Evolutionary conservation across 768 basidiomycete genomes (phyloP), one percentile per base, ranked within the genome.

Genomic region (Cytidiella melzeri): DNA sequence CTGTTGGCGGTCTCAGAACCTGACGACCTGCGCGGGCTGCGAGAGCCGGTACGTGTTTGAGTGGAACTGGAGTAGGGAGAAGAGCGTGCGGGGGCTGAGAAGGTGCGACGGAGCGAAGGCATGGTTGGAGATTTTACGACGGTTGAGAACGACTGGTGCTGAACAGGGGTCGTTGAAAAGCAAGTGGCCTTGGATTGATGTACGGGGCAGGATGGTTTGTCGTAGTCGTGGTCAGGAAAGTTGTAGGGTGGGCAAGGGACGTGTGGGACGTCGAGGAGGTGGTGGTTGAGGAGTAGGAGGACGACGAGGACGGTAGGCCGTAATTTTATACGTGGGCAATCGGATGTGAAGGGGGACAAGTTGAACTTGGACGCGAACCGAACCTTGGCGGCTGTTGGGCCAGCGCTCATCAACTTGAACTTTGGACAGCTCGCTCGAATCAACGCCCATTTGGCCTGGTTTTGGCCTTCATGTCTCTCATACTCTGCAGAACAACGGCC

Each of bases 101-200:
- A 66, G 43, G 84, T 79, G 60, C 87, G 84, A 69, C 87, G 87
- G 58, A 90, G 83, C 69, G 86, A 88, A 60, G 87, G 88, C 84
- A 75, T 75, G 63, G 71, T 74, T 34, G 9, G 30, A 7, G 30
- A n/a, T n/a, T n/a, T n/a, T n/a, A n/a, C n/a, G n/a, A n/a, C n/a
- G n/a, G n/a, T n/a, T n/a, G n/a, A n/a, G n/a, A n/a, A n/a, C n/a
- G n/a, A n/a, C n/a, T n/a, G n/a, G n/a, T 75, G 73, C 70, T 73
- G 72, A 39, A 40, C 46, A 47, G 41, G 46, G 25, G 19, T 36
- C 38, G 30, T 12, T 46, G 19, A 18, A 37, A 19, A 28, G n/a
- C 30, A 38, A 34, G 39, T 39, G 41, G 36, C 24, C 13, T 47
- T 25, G 46, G 15, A 25, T 9, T 65, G 60, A 57, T 64, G 55